Conservation (phyloP, 2,329 filamentous ascomycete species). For the Aspergillus chevalieri region DNA sequence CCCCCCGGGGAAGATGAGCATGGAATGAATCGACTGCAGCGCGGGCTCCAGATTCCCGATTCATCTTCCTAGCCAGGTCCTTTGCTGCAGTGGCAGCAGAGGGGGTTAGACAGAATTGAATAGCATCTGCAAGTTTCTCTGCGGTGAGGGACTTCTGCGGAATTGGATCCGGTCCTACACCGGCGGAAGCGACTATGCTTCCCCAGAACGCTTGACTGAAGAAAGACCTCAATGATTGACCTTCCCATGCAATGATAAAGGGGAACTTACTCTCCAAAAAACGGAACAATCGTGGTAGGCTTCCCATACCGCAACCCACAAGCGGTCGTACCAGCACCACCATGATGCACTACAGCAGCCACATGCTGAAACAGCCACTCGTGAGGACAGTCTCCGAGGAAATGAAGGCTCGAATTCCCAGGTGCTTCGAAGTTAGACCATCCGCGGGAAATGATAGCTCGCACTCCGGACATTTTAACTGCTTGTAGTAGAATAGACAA, state of each 20-base stretch:
- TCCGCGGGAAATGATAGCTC: constrained; percentile 51
- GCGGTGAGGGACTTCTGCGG: constrained; percentile 42
- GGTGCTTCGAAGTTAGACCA: constrained; percentile 44
- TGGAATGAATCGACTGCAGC: constrained; percentile 43
- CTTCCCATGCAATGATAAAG: background rate
- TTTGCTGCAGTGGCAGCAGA: constrained; percentile 32
- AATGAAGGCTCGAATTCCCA: constrained; percentile 37
- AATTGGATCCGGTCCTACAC: constrained; percentile 46
- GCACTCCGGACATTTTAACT: constrained; percentile 40
- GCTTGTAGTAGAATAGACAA: constrained; percentile 44
- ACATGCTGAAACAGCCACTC: constrained; percentile 57
- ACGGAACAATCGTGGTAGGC: constrained; percentile 53
- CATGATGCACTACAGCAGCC: constrained; percentile 53
- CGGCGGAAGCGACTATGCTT: constrained; percentile 44
- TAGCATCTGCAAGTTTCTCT: constrained; percentile 41
- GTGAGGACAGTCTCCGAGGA: constrained; percentile 51
- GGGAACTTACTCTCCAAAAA: constrained; percentile 46
- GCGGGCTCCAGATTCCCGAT: constrained; percentile 36
- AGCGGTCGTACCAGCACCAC: constrained; percentile 55
- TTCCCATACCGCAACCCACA: constrained; percentile 47
- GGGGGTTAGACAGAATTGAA: constrained; percentile 38
- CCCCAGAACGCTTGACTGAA: constrained; percentile 50
- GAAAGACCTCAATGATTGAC: background rate
- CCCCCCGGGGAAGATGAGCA: constrained; percentile 21
- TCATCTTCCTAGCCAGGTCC: constrained; percentile 35